Conservation (phyloP, 1,139 yeast genomes). For the Arxiozyma bovina region DNA sequence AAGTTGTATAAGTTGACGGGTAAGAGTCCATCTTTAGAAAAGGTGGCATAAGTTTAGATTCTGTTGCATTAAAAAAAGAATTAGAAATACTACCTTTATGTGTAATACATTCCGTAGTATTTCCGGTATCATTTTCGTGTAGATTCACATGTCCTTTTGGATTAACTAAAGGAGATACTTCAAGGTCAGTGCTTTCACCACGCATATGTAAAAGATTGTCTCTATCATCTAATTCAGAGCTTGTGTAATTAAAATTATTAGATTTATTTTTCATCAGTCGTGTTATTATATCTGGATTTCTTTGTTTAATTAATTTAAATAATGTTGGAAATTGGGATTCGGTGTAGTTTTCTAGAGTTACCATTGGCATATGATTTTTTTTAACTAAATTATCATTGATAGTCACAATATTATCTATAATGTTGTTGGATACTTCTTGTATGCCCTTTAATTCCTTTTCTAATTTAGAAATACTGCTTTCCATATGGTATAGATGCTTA, state of each 20-base stretch:
- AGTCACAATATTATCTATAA: background rate
- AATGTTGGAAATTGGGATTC: constrained; percentile 23
- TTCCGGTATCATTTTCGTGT: background rate
- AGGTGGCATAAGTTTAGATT: background rate
- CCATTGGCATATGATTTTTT: background rate
- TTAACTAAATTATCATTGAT: constrained; percentile 5
- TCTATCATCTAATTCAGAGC: background rate
- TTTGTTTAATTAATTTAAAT: constrained; percentile 11
- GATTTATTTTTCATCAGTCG: background rate
- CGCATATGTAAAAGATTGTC: background rate
- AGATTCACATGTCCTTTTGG: background rate
- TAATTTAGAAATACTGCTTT: background rate
- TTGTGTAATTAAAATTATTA: too few species aligned
- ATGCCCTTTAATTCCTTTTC: constrained; percentile 3
- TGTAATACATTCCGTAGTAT: background rate
- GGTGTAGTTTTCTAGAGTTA: constrained; percentile 16
- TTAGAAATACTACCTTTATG: background rate
- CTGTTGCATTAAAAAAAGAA: background rate
- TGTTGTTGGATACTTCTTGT: background rate
- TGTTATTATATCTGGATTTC: background rate
- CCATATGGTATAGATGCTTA: constrained; percentile 6
- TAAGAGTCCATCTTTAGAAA: background rate
- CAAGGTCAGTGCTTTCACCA: background rate
- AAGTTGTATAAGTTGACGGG: background rate
- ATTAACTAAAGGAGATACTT: too few species aligned